Evolutionary conservation across 2,329 filamentous ascomycete species (phyloP), one percentile per base, ranked within the genome.

Genomic region (Erysiphe pisi): DNA sequence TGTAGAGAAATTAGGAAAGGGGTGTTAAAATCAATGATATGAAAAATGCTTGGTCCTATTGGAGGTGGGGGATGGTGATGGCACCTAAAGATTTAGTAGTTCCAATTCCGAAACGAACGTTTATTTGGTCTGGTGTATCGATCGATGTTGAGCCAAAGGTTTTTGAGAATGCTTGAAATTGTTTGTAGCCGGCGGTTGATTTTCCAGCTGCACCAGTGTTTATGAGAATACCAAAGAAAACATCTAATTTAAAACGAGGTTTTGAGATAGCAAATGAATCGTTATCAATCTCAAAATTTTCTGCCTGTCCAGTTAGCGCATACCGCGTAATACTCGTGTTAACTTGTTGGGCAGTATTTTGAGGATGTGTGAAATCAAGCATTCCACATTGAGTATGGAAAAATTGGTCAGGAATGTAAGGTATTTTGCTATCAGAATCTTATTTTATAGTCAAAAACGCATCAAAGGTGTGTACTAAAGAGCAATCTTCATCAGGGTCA

Each of bases 41-140:
- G 70, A 49, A 74, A 74, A 28, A 74, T 74, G 31, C 70, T 49
- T 16, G 28, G 40, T n/a, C 70, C 70, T 11, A 74, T 74, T 25
- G 40, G 70, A 9, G 70, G 49, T n/a, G n/a, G 31, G n/a, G 20
- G 22, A 74, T 74, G n/a, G 11, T 28, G 14, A 74, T 74, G 20
- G 20, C 18, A 25, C 70, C 70, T 1, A 74, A 16, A 3, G 70
- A 74, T 47, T 12, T 74, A 47, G 45, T 74, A 18, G 45, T 7
- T 20, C 70, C n/a, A 47, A 74, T 74, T 22, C 70, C 36, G 28
- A 74, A 74, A n/a, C n/a, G n/a, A 28, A 49, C 45, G 16, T 49
- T 52, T 12, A 74, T 74, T 52, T 25, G 16, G n/a, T 49, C 45
- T 47, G 45, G 7, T 18, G 43, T 47, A 49, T 49, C 12, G 20